Conservation (phyloP, 192 early-diverging fungal genomes). For the Coemansia sp. region DNA sequence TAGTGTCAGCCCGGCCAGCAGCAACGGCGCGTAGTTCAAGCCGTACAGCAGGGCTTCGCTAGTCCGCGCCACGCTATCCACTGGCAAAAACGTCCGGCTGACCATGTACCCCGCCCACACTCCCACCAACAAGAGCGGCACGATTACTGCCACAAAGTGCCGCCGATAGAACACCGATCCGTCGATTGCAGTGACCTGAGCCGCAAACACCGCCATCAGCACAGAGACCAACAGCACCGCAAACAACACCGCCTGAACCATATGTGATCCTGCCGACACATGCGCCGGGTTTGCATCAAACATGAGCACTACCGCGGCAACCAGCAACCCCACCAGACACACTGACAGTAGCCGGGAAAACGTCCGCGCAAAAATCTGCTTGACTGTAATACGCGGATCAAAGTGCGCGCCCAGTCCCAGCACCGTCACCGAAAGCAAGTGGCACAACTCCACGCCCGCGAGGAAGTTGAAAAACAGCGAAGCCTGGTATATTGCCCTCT, state of each 20-base stretch:
- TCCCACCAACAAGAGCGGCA: conserved; percentile 2
- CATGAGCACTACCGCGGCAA: conserved; percentile 15
- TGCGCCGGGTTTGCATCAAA: not conserved
- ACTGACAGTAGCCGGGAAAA: conserved; percentile 8
- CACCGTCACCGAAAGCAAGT: conserved; percentile 3
- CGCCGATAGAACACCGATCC: conserved; percentile 9
- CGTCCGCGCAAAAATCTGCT: not conserved
- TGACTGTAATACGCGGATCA: not conserved
- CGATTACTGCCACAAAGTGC: not conserved
- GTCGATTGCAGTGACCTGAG: not conserved
- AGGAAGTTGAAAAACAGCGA: conserved; percentile 27
- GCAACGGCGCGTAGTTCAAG: conserved; percentile 12
- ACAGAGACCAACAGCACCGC: not conserved
- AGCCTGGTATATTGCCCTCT: conserved; percentile 11
- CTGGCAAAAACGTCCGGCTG: conserved; percentile 10
- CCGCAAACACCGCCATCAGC: not conserved
- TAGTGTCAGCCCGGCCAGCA: conserved; percentile 7
- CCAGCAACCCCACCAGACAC: conserved; percentile 1
- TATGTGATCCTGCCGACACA: not conserved
- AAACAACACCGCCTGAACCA: conserved; percentile 15
- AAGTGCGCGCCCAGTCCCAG: conserved; percentile 12
- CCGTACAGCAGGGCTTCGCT: conserved; percentile 16
- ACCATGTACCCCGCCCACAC: conserved; percentile 23
- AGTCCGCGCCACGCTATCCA: conserved; percentile 15
- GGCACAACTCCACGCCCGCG: conserved; percentile 13